phyloP scores from a whole-genome alignment of 2,329 filamentous ascomycete species.

The Bisporella sp. region DNA sequence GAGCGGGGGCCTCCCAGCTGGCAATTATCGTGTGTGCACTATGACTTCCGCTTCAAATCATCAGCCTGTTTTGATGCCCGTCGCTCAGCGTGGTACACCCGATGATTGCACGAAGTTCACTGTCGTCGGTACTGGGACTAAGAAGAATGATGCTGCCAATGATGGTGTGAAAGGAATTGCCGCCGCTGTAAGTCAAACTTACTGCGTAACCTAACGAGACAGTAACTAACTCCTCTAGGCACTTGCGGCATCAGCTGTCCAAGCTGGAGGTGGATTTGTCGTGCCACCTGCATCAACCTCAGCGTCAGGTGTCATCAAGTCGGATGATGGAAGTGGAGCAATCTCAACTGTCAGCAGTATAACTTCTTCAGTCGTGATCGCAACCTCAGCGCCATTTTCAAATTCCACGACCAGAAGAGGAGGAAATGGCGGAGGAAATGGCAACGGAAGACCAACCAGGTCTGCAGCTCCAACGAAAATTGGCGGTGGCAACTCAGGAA shows the following conservation, averaged over 20 bases:
- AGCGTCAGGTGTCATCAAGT: too few relatives aligned
- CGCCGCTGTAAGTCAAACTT: not conserved
- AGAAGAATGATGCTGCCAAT: slow-evolving; percentile 11
- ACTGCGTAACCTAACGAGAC: too few relatives aligned
- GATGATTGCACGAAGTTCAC: slow-evolving; percentile 41
- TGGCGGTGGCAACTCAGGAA: slow-evolving; percentile 1
- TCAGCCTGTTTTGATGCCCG: slow-evolving; percentile 36
- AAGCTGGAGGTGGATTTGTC: too few relatives aligned
- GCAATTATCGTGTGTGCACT: slow-evolving; percentile 37
- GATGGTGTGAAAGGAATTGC: slow-evolving; percentile 8
- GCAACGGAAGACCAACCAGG: not conserved
- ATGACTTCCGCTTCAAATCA: slow-evolving; percentile 36
- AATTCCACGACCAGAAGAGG: slow-evolving; percentile 1
- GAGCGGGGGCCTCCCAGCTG: slow-evolving; percentile 33
- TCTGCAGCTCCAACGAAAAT: not conserved
- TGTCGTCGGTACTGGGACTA: slow-evolving; percentile 23
- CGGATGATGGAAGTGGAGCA: too few relatives aligned
- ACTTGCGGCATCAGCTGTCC: too few relatives aligned
- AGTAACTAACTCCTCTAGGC: too few relatives aligned
- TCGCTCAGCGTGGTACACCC: slow-evolving; percentile 37
- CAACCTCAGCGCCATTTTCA: not conserved
- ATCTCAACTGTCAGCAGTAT: not conserved
- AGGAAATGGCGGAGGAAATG: slow-evolving; percentile 5
- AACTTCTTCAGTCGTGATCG: not conserved
- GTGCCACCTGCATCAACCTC: too few relatives aligned